Evolutionary conservation across 2,329 filamentous ascomycete species (phyloP).

Genomic region (Ceratocystis albifundus): DNA sequence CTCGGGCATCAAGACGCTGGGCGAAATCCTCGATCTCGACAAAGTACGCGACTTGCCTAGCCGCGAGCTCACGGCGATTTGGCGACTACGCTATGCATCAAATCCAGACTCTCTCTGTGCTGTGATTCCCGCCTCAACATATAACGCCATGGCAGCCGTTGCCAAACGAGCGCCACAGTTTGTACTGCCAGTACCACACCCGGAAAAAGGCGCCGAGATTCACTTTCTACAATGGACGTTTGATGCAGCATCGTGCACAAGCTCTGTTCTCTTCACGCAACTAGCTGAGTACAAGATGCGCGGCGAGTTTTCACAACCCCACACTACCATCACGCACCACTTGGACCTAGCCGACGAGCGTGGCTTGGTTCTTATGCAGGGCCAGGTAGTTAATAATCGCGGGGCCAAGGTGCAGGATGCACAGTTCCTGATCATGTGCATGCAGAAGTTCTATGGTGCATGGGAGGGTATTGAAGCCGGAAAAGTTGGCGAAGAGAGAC

Average conservation of each 20-base stretch:
- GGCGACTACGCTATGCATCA: slow-evolving; percentile 74
- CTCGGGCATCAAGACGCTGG: slow-evolving; percentile 36
- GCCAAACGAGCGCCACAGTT: slow-evolving; percentile 75
- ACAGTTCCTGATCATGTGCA: slow-evolving; percentile 80
- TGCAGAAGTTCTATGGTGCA: slow-evolving; percentile 86
- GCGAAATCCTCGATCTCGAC: slow-evolving; percentile 57
- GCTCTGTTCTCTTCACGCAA: slow-evolving; percentile 82
- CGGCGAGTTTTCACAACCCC: slow-evolving; percentile 79
- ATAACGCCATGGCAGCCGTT: slow-evolving; percentile 55
- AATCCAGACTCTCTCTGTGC: slow-evolving; percentile 72
- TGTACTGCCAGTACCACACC: slow-evolving; percentile 71
- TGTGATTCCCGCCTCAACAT: slow-evolving; percentile 62
- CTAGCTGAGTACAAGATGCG: slow-evolving; percentile 85
- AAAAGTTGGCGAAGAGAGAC: slow-evolving; percentile 43
- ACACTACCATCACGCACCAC: slow-evolving; percentile 90
- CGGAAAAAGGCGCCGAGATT: slow-evolving; percentile 64
- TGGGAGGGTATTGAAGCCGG: slow-evolving; percentile 39
- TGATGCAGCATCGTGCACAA: slow-evolving; percentile 51
- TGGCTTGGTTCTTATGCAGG: slow-evolving; percentile 76
- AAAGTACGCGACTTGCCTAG: slow-evolving; percentile 62
- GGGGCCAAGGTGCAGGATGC: slow-evolving; percentile 71
- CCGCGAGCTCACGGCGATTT: slow-evolving; percentile 76
- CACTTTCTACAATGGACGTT: slow-evolving; percentile 97
- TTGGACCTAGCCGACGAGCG: slow-evolving; percentile 63
- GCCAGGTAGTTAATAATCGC: slow-evolving; percentile 60